phyloP scores from a whole-genome alignment of 2,329 filamentous ascomycete species.

The Phaeosphaeria sp. region DNA sequence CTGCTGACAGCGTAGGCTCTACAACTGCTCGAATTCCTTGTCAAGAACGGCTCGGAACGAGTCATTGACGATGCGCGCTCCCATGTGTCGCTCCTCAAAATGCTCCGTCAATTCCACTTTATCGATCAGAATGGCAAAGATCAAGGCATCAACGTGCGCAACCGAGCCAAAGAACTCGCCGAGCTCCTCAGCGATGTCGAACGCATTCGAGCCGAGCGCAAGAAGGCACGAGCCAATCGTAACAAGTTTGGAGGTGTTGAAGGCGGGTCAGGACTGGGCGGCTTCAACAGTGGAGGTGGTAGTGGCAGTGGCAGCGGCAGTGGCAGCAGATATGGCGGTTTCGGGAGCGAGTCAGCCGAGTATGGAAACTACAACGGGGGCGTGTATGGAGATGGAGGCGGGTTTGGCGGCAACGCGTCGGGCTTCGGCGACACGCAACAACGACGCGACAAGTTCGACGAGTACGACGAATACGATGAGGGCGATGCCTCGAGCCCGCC shows the following conservation, averaged over 20 bases:
- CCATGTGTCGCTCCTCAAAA: conserved; percentile 93
- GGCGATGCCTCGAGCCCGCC: conserved; percentile 63
- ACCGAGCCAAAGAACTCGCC: conserved; percentile 92
- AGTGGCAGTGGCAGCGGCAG: conserved; percentile 68
- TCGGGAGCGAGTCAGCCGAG: conserved; percentile 69
- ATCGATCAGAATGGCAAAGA: conserved; percentile 97
- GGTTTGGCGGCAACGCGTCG: conserved; percentile 77
- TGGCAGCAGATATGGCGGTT: conserved; percentile 83
- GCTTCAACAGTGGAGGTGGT: conserved; percentile 60
- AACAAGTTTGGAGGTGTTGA: conserved; percentile 97
- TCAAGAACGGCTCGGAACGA: conserved; percentile 97
- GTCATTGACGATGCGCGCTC: conserved; percentile 97
- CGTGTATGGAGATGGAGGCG: conserved; percentile 95
- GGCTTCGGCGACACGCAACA: conserved; percentile 71
- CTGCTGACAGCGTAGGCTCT: conserved; percentile 61
- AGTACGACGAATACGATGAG: conserved; percentile 96
- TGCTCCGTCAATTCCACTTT: conserved; percentile 97
- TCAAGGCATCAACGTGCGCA: conserved; percentile 96
- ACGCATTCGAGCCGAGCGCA: conserved; percentile 73
- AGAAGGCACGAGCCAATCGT: conserved; percentile 88
- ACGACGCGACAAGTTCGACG: conserved; percentile 82
- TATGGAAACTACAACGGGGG: conserved; percentile 74
- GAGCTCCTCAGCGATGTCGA: conserved; percentile 95
- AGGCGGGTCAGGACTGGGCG: conserved; percentile 70
- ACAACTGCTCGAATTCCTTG: conserved; percentile 93